phyloP scores from a whole-genome alignment of 306 rosid species.

The Vigna radiata region DNA sequence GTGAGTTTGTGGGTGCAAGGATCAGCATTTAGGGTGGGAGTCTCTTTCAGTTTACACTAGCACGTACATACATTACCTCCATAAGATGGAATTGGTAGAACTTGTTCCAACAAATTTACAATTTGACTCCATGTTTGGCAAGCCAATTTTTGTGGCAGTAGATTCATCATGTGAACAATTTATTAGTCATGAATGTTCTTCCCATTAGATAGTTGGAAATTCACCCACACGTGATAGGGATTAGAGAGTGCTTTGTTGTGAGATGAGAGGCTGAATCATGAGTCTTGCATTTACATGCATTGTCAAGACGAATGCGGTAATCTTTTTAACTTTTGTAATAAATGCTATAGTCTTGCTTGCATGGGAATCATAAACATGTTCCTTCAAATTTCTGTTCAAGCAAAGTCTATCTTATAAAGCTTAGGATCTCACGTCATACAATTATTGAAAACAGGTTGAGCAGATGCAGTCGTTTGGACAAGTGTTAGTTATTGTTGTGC shows the following conservation, averaged over 20 bases:
- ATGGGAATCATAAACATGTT: conserved; percentile 14
- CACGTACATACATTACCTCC: background rate
- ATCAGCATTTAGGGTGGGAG: background rate
- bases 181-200: background rate
- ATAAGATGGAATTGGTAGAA: background rate
- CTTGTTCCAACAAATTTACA: conserved; percentile 1
- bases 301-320: background rate
- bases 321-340: background rate
- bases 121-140: conserved; percentile 7
- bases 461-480: conserved; percentile 69
- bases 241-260: background rate
- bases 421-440: conserved; percentile 21
- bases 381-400: conserved; percentile 12
- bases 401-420: conserved; percentile 11
- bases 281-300: background rate
- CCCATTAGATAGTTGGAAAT: background rate
- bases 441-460: conserved; percentile 63
- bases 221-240: background rate
- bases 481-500: conserved; percentile 71
- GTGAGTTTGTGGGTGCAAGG: conserved; percentile 19
- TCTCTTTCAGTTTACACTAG: background rate
- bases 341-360: conserved; percentile 6
- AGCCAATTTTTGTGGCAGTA: background rate
- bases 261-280: conserved; percentile 23
- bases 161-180: conserved; percentile 2